Base-by-base conservation (phyloP, 1,139 yeast species). In the Saccharomyces hybrid region DNA sequence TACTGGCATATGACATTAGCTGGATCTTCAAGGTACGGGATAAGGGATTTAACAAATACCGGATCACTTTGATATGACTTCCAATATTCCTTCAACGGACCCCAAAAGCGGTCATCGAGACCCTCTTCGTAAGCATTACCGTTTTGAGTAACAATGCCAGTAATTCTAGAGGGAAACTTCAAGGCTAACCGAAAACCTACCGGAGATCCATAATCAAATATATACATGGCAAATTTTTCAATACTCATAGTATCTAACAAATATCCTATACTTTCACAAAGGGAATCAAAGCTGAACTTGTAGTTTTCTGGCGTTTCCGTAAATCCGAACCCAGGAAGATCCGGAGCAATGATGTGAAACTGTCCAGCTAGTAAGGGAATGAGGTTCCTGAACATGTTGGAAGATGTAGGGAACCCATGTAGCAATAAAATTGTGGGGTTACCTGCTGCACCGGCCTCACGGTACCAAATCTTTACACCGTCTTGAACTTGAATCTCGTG, bases 51-150 rank as follows among this genome's bases (percentile, higher is more conserved):
- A 20, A 38, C 25, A 9, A 58, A 54, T 3, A 49, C 54, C 3
- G 57, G 55, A 30, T 57, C 55, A 47, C 54, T 50, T 23, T 65
- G 60, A 4, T 58, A 59, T 2, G 63, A 59, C 16, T 56, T 57
- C 78, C 78, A 75, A 50, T 61, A 70, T 32, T 63, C 57, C 54
- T 61, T 60, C 26, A 75, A 50, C 5, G 75, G 73, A 13, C 57
- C 70, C 79, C 79, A 75, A 59, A 75, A 75, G 13, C 57, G 57
- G 31, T 62, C 64, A 28, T 61, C 70, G 13, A 75, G 53, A 4
- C 78, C 79, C 53, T 73, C 78, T 5, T 61, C 72, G 55, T 76
- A 76, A 16, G 78, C 77, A 61, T 75, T 76, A 14, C 79, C 79
- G 56, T 76, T 76, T 61, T 77, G 80, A 27, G 70, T 52, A 52